Evolutionary conservation across 148 eudicot genomes (phyloP).

Genomic region (Dysphania ambrosioides): DNA sequence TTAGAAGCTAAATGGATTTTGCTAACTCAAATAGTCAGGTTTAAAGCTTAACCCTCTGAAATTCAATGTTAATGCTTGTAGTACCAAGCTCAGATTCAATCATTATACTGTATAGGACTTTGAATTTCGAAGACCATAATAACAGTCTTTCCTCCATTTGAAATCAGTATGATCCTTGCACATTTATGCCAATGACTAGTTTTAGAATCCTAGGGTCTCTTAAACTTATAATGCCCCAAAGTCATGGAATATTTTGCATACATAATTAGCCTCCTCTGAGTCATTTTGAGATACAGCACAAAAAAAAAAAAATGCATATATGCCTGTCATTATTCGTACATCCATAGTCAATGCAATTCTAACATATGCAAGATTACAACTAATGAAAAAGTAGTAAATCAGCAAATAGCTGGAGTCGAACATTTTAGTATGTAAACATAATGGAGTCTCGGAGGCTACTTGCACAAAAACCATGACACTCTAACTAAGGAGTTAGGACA

Average conservation of each 20-base stretch:
- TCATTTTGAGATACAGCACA: neutral
- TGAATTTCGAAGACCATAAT: neutral
- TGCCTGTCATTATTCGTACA: neutral
- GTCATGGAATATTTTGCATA: too few species aligned
- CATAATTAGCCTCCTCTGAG: neutral
- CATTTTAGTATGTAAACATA: neutral
- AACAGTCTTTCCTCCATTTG: neutral
- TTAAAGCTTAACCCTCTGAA: constrained; percentile 31
- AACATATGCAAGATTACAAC: too few species aligned
- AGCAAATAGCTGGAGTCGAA: neutral
- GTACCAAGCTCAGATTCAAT: neutral
- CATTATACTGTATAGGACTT: neutral
- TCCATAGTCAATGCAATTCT: too few species aligned
- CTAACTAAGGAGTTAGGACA: neutral
- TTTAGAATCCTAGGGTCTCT: neutral
- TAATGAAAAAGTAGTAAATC: neutral
- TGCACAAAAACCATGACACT: neutral
- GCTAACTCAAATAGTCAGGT: constrained; percentile 45
- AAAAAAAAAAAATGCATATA: neutral
- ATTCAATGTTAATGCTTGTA: constrained; percentile 38
- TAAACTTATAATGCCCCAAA: neutral
- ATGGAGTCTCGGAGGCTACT: neutral
- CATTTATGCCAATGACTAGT: neutral
- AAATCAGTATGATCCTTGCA: neutral
- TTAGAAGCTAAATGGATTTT: constrained; percentile 43